Evolutionary conservation across 495 filamentous ascomycete species (phyloP).

Genomic region (Penicillium cosmopolitanum): DNA sequence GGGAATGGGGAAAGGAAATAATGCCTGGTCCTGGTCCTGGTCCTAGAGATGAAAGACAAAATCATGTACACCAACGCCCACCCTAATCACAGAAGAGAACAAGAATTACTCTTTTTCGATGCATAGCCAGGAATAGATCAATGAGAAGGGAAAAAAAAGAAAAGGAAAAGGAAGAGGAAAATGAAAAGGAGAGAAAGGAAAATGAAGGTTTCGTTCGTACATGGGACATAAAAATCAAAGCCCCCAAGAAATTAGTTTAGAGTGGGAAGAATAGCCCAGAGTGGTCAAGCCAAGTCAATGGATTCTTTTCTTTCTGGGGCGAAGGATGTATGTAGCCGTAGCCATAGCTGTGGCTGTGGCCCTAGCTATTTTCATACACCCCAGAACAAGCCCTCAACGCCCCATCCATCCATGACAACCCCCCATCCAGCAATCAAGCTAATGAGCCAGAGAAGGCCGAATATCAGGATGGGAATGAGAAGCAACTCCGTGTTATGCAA

Average conservation of each 20-base stretch:
- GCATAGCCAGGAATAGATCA: slow-evolving; percentile 22
- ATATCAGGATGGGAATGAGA: slow-evolving; percentile 62
- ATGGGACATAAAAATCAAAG: slow-evolving; percentile 9
- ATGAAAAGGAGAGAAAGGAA: not conserved
- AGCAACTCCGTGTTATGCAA: slow-evolving; percentile 74
- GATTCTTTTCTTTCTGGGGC: no score
- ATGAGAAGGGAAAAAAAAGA: not conserved
- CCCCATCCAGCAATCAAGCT: slow-evolving; percentile 59
- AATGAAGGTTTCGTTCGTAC: slow-evolving; percentile 22
- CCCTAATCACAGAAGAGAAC: slow-evolving; percentile 11
- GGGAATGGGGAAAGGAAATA: not conserved
- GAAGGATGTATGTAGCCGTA: slow-evolving; percentile 5
- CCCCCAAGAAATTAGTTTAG: slow-evolving; percentile 5
- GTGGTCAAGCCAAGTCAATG: not conserved
- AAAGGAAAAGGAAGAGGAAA: not conserved
- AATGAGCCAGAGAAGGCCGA: slow-evolving; percentile 64
- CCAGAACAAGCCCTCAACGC: slow-evolving; percentile 51
- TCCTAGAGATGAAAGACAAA: slow-evolving; percentile 17
- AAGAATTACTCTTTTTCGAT: slow-evolving; percentile 23
- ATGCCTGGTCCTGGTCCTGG: slow-evolving; percentile 1
- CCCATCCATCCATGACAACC: slow-evolving; percentile 46
- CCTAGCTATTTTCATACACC: slow-evolving; percentile 37
- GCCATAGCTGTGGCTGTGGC: not conserved
- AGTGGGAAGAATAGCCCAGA: not conserved
- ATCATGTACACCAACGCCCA: slow-evolving; percentile 28